Base-by-base conservation (phyloP, 345 rosid genomes). In the Arabidopsis arenosa region DNA sequence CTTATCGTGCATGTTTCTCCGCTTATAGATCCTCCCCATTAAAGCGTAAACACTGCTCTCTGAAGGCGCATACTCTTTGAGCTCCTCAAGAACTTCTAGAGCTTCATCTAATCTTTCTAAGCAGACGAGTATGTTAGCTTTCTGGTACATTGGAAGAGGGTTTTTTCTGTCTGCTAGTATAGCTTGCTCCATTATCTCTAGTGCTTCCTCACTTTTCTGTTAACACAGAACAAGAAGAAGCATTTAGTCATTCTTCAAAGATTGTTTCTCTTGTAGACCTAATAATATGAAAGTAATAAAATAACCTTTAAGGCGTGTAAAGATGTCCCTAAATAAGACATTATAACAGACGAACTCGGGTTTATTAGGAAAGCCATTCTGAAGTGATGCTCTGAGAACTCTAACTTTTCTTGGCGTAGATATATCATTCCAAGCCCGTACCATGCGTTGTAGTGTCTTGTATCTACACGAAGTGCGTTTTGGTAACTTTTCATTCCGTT, bases 141-240 rank as follows among this genome's bases (percentile, higher is more conserved):
- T 95, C 79, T 95, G 94, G 80, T 95, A 95, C 97, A 90, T 90
- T 33, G 99, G 98, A 81, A 92, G 97, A 71, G 99, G 98, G 67
- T 92, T 95, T 75, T 92, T 95, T 75, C 84, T 85, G 70, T 95
- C 99, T 6, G 99, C 96, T 78, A 85, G 66, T 72, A 95, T 88
- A 30, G 99, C 97, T 72, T 81, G 82, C 81, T 95, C 96, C 98
- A 95, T 90, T 85, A 92, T 85, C 81, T 82, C 91, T 73, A 95
- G 49, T 79, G 96, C 97, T 84, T 92, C 97, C 67, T 83, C 88
- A 73, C 89, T 90, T 83, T 91, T 95, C 99, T 95, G 85, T 63
- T 39, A 53, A 44, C 35, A 53, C 12, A 60, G 2, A 58, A 43
- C 39, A 58, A 60, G 32, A 63, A 18, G 1, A 79, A 58, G 36